Conservation (phyloP, 345 rosid species). For the Cardamine resedifolia region DNA sequence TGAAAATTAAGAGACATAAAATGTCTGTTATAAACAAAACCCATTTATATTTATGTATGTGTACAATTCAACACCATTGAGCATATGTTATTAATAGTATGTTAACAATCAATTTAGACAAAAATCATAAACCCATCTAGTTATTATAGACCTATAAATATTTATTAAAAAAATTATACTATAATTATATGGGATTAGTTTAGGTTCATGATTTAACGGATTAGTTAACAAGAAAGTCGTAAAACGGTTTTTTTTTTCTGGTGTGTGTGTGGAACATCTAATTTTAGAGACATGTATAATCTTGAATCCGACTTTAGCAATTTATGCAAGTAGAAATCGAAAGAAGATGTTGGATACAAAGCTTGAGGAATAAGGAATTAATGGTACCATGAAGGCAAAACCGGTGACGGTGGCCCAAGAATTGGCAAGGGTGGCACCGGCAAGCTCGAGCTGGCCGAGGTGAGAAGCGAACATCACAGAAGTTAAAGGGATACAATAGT, state of each 20-base stretch:
- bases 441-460: slow-evolving; percentile 70
- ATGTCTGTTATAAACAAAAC: not conserved
- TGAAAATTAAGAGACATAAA: slow-evolving; percentile 18
- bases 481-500: slow-evolving; percentile 53
- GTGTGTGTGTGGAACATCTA: not conserved
- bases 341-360: not conserved
- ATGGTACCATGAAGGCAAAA: slow-evolving; percentile 67
- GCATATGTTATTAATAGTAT: not conserved
- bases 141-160: not conserved
- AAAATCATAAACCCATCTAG: not conserved
- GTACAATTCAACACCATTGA: not conserved
- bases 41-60: not conserved
- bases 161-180: too few species aligned
- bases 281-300: not conserved
- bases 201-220: not conserved
- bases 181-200: not conserved
- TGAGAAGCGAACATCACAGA: slow-evolving; percentile 88
- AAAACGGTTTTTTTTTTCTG: too few species aligned
- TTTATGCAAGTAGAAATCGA: not conserved
- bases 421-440: slow-evolving; percentile 86
- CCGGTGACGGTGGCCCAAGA: slow-evolving; percentile 85
- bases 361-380: not conserved
- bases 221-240: not conserved
- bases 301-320: not conserved
- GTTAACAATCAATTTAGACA: too few species aligned